Evolutionary conservation across 192 early-diverging fungal genomes (phyloP).

Genomic region (Backusella circina): DNA sequence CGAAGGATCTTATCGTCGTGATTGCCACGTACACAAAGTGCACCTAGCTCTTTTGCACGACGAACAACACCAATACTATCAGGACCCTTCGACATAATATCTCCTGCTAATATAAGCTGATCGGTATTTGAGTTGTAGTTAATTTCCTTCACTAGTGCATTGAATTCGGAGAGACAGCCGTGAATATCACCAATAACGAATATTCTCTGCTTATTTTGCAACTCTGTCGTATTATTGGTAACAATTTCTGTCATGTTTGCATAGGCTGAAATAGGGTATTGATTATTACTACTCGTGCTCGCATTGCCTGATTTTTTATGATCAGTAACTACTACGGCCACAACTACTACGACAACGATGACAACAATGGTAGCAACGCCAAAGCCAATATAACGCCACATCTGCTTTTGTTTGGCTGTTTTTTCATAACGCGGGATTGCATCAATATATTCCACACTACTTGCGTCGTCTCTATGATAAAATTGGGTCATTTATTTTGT

Average conservation of each 20-base stretch:
- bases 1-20: constrained; percentile 72
- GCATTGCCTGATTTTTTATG: constrained; percentile 5
- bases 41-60: constrained; percentile 41
- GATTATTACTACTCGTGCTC: neutral
- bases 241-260: constrained; percentile 26
- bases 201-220: constrained; percentile 31
- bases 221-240: neutral
- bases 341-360: constrained; percentile 11
- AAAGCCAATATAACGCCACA: constrained; percentile 9
- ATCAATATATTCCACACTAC: neutral
- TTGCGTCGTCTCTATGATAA: neutral
- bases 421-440: neutral
- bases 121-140: constrained; percentile 37
- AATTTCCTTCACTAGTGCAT: constrained; percentile 45
- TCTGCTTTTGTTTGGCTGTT: neutral
- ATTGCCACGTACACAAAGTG: constrained; percentile 65
- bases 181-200: constrained; percentile 75
- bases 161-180: constrained; percentile 53
- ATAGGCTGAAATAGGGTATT: constrained; percentile 25
- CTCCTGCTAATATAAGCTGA: constrained; percentile 63
- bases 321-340: constrained; percentile 17
- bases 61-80: constrained; percentile 54
- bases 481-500: neutral
- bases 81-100: constrained; percentile 63
- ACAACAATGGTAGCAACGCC: neutral